Base-by-base conservation (phyloP, 441 rosid species). In the Pelargonium cotyledonis region DNA sequence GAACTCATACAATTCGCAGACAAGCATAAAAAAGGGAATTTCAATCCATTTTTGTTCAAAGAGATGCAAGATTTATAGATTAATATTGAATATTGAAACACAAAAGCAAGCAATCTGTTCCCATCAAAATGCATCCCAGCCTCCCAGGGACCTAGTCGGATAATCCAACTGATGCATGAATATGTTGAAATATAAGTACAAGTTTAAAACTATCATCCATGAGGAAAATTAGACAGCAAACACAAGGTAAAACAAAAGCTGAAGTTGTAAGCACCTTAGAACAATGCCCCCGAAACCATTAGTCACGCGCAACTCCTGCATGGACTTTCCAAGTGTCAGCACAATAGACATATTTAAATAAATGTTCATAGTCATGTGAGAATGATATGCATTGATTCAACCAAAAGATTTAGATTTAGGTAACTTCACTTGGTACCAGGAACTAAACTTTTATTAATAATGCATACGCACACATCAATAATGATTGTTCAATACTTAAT, bases 201-300 rank as follows among this genome's bases (percentile, higher is more conserved):
- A 35, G 44, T 43, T 41, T 26, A 47, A 31, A 58, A 6, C 12
- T 9, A 72, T 47, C 53, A 53, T 43, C 47, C 12, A 5, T 71
- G 40, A 69, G 7, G 51, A 19, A 58, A 29, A 10, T 65, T 43
- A 43, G 14, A 58, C 60, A 66, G 47, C 21, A 14, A 35, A 68
- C 53, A 69, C 6, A 62, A 38, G 14, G 38, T 15, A 70, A 61
- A 53, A 21, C 65, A 58, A 41, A 65, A 74, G 55, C 60, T 10
- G 68, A 6, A 47, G 51, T 6, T 43, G 65, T 43, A 64, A 19
- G 73, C 82, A 95, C 97, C 99, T 95, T 76, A 95, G 76, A 78
- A 82, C 94, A 79, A 95, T 78, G 65, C 97, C 99, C 10, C 99
- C 91, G 58, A 95, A 95, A 65, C 95, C 91, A 71, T 82, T 81